Percentiles rank a stretch among this genome's conserved stretches.
Conservation (phyloP, 371 early-diverging fungal genomes). For the Mucor mucedo region DNA sequence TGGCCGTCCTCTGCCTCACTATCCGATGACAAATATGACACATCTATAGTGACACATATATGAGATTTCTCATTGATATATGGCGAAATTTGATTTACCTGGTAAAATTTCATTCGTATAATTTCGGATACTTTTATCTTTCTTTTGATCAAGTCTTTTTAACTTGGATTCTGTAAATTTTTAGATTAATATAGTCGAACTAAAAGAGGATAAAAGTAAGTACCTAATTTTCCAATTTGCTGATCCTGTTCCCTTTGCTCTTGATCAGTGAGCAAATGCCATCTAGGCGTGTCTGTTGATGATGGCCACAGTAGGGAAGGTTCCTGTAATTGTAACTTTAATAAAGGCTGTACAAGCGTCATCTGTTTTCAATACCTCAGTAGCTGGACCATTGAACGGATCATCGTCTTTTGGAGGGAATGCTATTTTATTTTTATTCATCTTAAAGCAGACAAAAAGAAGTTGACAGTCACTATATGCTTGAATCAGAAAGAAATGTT, state of each 20-base stretch:
- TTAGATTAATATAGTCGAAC: background rate
- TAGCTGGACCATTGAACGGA: background rate
- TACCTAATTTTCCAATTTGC: background rate
- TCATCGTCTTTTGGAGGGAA: conserved; percentile 9
- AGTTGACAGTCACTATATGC: background rate
- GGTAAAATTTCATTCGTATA: conserved; percentile 8
- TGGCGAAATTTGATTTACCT: conserved; percentile 3
- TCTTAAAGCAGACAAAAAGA: background rate
- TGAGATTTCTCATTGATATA: background rate
- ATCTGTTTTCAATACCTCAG: background rate
- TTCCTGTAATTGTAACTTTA: background rate
- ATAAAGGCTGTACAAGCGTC: background rate
- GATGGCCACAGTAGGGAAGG: background rate
- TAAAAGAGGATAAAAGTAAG: background rate
- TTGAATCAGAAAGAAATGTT: too few relatives aligned
- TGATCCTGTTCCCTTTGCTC: background rate
- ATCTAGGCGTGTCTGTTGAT: background rate
- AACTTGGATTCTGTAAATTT: conserved; percentile 10
- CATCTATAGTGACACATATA: too few relatives aligned
- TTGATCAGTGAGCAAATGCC: conserved; percentile 1
- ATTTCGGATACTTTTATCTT: background rate
- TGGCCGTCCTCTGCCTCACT: background rate
- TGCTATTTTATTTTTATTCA: background rate
- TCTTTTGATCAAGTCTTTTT: conserved; percentile 2
- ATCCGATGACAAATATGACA: background rate